phyloP scores from a whole-genome alignment of 1,139 yeast genomes.

The Suhomyces maxii region DNA sequence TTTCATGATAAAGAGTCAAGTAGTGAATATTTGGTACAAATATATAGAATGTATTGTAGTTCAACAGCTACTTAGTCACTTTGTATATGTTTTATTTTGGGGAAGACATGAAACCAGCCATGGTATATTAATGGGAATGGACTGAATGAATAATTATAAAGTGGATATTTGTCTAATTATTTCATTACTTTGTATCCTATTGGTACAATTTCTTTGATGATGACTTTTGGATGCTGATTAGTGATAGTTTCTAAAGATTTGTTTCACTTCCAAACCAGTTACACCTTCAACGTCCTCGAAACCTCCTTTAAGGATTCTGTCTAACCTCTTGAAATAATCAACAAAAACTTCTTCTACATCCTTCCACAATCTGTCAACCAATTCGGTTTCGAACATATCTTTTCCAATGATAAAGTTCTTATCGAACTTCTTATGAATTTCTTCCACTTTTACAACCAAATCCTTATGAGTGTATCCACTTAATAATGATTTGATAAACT shows the following conservation, averaged over 20 bases:
- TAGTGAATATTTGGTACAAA: too few relatives aligned
- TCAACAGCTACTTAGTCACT: too few relatives aligned
- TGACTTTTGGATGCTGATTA: constrained; percentile 6
- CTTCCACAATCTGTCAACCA: constrained; percentile 46
- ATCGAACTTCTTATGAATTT: constrained; percentile 57
- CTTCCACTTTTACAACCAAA: constrained; percentile 54
- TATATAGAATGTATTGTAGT: too few relatives aligned
- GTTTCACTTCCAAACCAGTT: constrained; percentile 36
- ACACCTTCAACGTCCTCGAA: constrained; percentile 46
- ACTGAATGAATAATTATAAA: too few relatives aligned
- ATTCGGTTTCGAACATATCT: constrained; percentile 47
- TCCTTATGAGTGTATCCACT: constrained; percentile 59
- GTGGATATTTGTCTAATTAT: too few relatives aligned
- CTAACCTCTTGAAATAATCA: constrained; percentile 39
- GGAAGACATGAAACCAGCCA: too few relatives aligned
- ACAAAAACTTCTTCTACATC: constrained; percentile 40
- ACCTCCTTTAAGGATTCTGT: constrained; percentile 35
- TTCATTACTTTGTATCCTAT: too few relatives aligned
- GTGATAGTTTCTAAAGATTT: constrained; percentile 16
- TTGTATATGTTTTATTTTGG: too few relatives aligned
- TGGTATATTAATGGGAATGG: too few relatives aligned
- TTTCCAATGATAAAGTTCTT: constrained; percentile 53
- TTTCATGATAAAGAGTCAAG: too few relatives aligned
- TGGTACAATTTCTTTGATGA: neutral
- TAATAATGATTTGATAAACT: constrained; percentile 57